Evolutionary conservation across 2,329 filamentous ascomycete species (phyloP).

Genomic region (Ramularia endophylla): DNA sequence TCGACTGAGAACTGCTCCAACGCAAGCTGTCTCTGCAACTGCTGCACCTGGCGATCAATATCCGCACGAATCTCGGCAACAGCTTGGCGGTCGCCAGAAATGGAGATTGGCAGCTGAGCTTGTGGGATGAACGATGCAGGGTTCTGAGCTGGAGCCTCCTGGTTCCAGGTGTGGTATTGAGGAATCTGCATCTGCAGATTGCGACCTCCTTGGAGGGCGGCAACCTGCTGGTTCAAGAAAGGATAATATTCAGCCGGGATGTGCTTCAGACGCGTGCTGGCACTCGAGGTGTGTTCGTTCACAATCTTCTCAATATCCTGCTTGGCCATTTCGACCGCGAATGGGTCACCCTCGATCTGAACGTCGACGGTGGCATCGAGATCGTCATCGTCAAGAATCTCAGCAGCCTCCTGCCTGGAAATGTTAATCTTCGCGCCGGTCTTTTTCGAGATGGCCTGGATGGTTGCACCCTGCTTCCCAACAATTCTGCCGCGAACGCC

Average conservation of each 20-base stretch:
- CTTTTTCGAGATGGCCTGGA: conserved; percentile 83
- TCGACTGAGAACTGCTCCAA: conserved; percentile 77
- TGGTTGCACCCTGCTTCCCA: conserved; percentile 81
- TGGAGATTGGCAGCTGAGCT: conserved; percentile 69
- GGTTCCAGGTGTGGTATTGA: conserved; percentile 67
- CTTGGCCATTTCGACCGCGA: conserved; percentile 77
- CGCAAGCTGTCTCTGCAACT: conserved; percentile 69
- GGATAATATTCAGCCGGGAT: conserved; percentile 92
- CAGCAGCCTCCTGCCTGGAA: conserved; percentile 67
- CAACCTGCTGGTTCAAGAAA: conserved; percentile 71
- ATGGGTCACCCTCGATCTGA: conserved; percentile 80
- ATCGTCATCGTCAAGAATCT: conserved; percentile 59
- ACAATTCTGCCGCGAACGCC: conserved; percentile 87
- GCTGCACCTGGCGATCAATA: conserved; percentile 71
- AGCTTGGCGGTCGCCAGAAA: conserved; percentile 77
- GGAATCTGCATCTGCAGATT: conserved; percentile 80
- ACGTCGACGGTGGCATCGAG: conserved; percentile 77
- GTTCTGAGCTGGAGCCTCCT: conserved; percentile 60
- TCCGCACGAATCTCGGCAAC: conserved; percentile 74
- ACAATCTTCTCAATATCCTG: conserved; percentile 83
- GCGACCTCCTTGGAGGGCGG: conserved; percentile 63
- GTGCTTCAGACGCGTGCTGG: conserved; percentile 73
- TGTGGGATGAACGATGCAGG: conserved; percentile 66
- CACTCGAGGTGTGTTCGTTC: conserved; percentile 74
- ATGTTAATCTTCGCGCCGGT: conserved; percentile 88